A percentile compares a stretch with the other conserved stretches of the same genome.
These are phyloP conservation scores for Oryza australiensis DNA, from an alignment of 176 grass and related monocot species.

Conservation along the genomic window DNA sequence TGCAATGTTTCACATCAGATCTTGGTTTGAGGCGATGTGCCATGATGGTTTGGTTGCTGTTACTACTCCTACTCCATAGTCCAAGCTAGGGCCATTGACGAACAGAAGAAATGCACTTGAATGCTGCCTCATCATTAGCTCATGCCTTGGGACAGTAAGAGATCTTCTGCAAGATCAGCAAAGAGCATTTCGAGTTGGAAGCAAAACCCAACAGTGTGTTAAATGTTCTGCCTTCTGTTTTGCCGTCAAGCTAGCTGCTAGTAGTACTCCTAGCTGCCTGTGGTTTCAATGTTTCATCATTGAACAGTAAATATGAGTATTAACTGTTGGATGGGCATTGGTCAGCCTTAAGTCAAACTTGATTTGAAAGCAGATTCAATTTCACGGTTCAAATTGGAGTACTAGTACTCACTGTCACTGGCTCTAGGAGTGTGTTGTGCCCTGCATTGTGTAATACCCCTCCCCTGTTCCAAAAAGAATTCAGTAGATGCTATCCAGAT, in stretches of 20 bases:
- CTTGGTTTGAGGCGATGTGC: slow-evolving; percentile 18
- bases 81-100: not conserved
- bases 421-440: no score
- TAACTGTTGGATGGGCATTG: not conserved
- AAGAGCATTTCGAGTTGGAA: slow-evolving; percentile 33
- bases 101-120: slow-evolving; percentile 22
- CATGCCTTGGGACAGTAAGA: slow-evolving; percentile 19
- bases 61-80: not conserved
- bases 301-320: not conserved
- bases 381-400: no score
- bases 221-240: not conserved
- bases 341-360: not conserved
- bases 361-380: not conserved
- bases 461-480: no score
- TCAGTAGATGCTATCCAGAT: no score
- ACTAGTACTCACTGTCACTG: no score
- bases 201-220: not conserved
- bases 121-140: slow-evolving; percentile 30
- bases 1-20: not conserved
- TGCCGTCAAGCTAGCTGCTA: not conserved
- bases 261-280: not conserved
- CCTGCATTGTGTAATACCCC: no score
- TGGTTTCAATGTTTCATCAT: not conserved
- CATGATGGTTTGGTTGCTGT: slow-evolving; percentile 34
- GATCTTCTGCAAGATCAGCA: slow-evolving; percentile 22